Evolutionary conservation across 2,329 filamentous ascomycete genomes (phyloP).

Genomic region (Colletotrichum agaves): DNA sequence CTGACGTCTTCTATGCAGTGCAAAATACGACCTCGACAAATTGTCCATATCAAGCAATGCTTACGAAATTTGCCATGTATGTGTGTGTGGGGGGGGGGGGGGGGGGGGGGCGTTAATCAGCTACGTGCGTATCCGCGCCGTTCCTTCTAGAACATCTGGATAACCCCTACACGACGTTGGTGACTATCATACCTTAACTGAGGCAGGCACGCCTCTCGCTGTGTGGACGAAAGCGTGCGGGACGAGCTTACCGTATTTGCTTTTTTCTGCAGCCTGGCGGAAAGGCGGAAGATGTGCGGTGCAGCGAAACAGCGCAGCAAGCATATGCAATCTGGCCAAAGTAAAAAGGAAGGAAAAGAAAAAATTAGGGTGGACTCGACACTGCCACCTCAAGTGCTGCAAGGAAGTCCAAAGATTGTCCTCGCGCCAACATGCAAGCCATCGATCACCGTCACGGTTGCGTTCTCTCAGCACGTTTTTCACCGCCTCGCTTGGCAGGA

Average conservation of each 20-base stretch:
- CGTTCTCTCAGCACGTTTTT: slow-evolving; percentile 9
- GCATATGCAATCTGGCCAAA: background rate
- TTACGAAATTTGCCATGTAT: slow-evolving; percentile 27
- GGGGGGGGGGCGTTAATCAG: slow-evolving; percentile 21
- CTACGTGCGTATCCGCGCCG: slow-evolving; percentile 20
- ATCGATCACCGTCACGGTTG: slow-evolving; percentile 24
- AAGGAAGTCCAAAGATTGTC: slow-evolving; percentile 1
- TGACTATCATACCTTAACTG: background rate
- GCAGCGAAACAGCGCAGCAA: background rate
- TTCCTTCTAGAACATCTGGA: slow-evolving; percentile 16
- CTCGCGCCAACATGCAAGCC: slow-evolving; percentile 13
- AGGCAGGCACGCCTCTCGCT: background rate
- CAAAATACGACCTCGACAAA: background rate
- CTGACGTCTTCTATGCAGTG: slow-evolving; percentile 1
- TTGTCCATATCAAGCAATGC: slow-evolving; percentile 13
- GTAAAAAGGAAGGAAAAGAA: background rate
- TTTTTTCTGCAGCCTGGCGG: slow-evolving; percentile 28
- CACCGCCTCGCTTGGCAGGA: slow-evolving; percentile 26
- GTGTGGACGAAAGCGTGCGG: background rate
- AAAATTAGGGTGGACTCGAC: too few species aligned
- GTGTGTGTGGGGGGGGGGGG: too few species aligned
- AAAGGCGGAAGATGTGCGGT: slow-evolving; percentile 19
- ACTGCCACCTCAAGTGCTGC: background rate
- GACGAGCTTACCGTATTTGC: slow-evolving; percentile 21
- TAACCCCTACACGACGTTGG: background rate